Base-by-base conservation (phyloP, 1,139 yeast genomes). In the Taphrina populina region DNA sequence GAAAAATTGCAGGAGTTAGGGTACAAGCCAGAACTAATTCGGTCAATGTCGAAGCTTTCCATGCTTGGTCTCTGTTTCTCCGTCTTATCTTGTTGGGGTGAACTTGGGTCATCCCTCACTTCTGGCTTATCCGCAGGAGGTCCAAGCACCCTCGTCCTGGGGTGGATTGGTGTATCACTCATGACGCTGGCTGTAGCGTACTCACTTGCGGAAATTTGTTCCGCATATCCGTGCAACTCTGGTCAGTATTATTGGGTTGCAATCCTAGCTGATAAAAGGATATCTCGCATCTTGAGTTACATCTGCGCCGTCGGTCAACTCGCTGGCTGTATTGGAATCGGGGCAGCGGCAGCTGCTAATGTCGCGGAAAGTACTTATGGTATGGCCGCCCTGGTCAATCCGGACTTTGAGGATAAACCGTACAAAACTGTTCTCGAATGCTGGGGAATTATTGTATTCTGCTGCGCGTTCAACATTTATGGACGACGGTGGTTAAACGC, bases 141-240 rank as follows among this genome's bases (percentile, higher is more conserved):
- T 30, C 71, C 74, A 6, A 67, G 68, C 5, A 63, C 83, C 3
- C 73, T 80, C 21, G 77, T 81, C 17, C 83, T 88, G 87, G 86
- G 88, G 54, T 84, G 88, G 87, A 74, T 82, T 57, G 71, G 76
- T 52, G 77, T 82, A 39, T 78, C 79, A n/a, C 60, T 75, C 52
- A 82, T 82, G 61, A 78, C 83, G 56, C 67, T 82, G 49, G 70
- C 75, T 57, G 77, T 80, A 52, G 88, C 87, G 11, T 63, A 76
- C 57, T 74, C 83, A 13, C 80, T 83, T 76, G 78, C 84, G 20
- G 82, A 82, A 62, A 71, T 81, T 57, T 83, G 84, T 1, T 77
- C 83, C 17, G 76, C 85, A 13, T 79, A 80, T 64, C 88, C 88
- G 52, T 81, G 88, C 6, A 77, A 83, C 23, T 66, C 68, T 10